These are phyloP conservation scores for Striga asiatica DNA, from an alignment of 257 asterid species.

Conservation along the genomic window DNA sequence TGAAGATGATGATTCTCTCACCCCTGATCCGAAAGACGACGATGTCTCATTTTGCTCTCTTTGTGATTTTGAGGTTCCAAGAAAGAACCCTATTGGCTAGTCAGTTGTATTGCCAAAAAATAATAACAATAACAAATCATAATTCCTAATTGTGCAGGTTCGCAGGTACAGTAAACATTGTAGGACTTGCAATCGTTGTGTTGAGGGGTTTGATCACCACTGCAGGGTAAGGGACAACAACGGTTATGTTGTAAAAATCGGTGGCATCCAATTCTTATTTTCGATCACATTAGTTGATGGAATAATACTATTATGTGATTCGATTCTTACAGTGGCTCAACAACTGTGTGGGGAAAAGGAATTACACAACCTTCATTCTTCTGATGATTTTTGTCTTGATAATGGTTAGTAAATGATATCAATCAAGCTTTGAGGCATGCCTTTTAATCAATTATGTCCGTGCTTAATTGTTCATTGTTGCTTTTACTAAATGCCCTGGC, in stretches of 20 bases:
- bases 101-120: no score
- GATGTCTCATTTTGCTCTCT: conserved; percentile 76
- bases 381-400: conserved; percentile 64
- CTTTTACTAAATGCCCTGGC: no score
- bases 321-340: conserved; percentile 71
- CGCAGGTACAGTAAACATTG: conserved; percentile 93
- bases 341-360: conserved; percentile 95
- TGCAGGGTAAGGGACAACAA: conserved; percentile 60
- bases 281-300: no score
- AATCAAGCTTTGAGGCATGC: not conserved
- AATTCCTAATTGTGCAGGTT: conserved; percentile 35
- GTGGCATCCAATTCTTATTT: no score
- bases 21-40: conserved; percentile 45
- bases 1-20: conserved; percentile 48
- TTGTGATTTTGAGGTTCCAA: conserved; percentile 75
- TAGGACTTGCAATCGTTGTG: conserved; percentile 91
- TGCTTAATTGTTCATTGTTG: no score
- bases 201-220: conserved; percentile 98
- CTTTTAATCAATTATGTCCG: no score
- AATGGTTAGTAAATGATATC: conserved; percentile 45
- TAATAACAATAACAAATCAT: not conserved
- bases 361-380: conserved; percentile 88
- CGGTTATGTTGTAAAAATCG: no score
- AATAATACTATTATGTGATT: not conserved
- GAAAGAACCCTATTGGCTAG: not conserved